Evolutionary conservation across 495 filamentous ascomycete species (phyloP), one percentile per base, ranked within the genome.

Genomic region (Podospora sp.): DNA sequence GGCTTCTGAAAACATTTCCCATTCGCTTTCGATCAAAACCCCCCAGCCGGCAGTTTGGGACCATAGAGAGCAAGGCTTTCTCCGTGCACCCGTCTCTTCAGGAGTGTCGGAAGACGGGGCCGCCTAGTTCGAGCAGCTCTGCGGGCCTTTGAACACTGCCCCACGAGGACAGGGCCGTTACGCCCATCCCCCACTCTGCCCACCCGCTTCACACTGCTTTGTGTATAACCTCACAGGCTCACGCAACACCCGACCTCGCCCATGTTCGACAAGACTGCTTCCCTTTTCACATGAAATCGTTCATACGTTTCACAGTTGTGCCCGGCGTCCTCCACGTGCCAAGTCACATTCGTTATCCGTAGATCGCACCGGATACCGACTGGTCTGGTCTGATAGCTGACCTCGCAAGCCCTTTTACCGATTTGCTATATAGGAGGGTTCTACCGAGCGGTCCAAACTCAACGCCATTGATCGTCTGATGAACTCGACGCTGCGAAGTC

Each of bases 141-240:
- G 40, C 16, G 40, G 40, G 14, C 9, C 40, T 14, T 18, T 11
- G 40, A 12, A 46, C 9, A 18, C 12, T 46, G 40, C 40, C 40
- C 40, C 40, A 46, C 40, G 16, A 46, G 40, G 40, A 46, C 40
- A 18, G 60, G 35, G 60, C 60, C 3, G 60, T 50, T 62, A 49
- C 36, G 60, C 36, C n/a, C 29, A 20, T 61, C 27, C 59, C 59
- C 14, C 57, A 36, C n/a, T 2, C 6, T 36, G 24, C 11, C 26
- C 18, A 36, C 26, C 29, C 11, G 16, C 40, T 46, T 60, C 8
- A 26, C 24, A 3, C 25, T 21, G n/a, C 25, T n/a, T 35, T 29
- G 26, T 20, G 29, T 35, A 35, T 29, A 25, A 21, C 25, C 26
- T 60, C 29, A 25, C 20, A 26, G 22, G 8, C 60, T 18, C 20